Evolutionary conservation across 192 early-diverging fungal genomes (phyloP).

Genomic region (Coemansia sp.): DNA sequence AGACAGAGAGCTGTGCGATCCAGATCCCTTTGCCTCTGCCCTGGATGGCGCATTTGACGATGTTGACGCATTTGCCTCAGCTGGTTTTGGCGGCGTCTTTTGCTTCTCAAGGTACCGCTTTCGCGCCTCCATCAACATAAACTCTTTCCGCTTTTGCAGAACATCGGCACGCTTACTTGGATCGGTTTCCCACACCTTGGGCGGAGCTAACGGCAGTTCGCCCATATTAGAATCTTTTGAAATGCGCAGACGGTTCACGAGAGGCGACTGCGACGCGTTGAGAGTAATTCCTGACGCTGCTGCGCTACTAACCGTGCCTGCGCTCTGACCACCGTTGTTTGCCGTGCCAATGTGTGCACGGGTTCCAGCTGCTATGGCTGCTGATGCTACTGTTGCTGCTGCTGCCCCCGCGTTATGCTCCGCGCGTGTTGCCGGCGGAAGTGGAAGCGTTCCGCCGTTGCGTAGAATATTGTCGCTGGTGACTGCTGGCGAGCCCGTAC

Average conservation of each 20-base stretch:
- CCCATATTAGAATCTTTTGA: conserved; percentile 20
- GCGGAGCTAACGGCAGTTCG: conserved; percentile 28
- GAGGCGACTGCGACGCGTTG: conserved; percentile 42
- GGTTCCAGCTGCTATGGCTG: not conserved
- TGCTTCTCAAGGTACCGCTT: conserved; percentile 45
- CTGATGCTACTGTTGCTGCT: not conserved
- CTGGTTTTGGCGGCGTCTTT: not conserved
- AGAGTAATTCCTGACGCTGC: conserved; percentile 28
- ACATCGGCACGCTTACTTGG: conserved; percentile 34
- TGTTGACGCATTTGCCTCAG: not conserved
- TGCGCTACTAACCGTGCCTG: conserved; percentile 2
- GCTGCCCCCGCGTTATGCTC: conserved; percentile 13
- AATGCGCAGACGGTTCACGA: conserved; percentile 35
- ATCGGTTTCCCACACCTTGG: conserved; percentile 48
- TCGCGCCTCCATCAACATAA: conserved; percentile 51
- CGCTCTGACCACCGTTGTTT: not conserved
- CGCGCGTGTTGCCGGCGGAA: conserved; percentile 27
- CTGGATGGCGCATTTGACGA: not conserved
- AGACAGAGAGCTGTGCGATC: not conserved
- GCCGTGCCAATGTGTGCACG: not conserved
- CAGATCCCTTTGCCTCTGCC: not conserved
- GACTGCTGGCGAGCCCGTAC: conserved; percentile 78
- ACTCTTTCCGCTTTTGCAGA: conserved; percentile 46
- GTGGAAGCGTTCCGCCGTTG: conserved; percentile 53
- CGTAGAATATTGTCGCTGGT: conserved; percentile 80